Conservation (phyloP, 1,139 yeast species). For the Arxiozyma telluris region DNA sequence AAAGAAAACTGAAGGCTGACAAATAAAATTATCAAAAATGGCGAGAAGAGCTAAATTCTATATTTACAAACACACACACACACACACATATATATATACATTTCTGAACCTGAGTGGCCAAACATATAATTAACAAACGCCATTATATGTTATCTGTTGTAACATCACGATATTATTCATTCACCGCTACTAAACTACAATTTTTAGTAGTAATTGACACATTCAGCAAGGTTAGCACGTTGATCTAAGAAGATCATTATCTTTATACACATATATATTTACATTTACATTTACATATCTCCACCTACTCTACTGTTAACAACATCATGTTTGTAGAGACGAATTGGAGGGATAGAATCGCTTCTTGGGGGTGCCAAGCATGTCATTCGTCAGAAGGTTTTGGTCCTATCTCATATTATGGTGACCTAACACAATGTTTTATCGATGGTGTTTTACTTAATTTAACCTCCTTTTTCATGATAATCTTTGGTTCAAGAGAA, state of each 20-base stretch:
- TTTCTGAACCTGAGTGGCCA: background rate
- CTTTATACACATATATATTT: background rate
- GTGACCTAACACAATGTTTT: conserved; percentile 77
- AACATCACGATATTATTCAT: background rate
- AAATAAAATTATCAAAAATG: background rate
- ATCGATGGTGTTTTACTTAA: conserved; percentile 60
- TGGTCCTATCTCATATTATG: conserved; percentile 58
- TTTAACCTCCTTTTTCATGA: conserved; percentile 42
- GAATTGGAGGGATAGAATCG: background rate
- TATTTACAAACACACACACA: background rate
- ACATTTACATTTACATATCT: background rate
- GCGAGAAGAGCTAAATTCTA: background rate
- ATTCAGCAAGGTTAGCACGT: background rate
- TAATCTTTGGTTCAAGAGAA: conserved; percentile 43
- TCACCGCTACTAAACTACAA: too few species aligned
- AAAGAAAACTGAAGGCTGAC: background rate
- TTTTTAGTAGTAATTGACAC: background rate
- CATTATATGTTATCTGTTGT: too few species aligned
- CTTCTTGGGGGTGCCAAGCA: conserved; percentile 17
- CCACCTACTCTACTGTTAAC: too few species aligned
- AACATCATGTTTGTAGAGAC: background rate
- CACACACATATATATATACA: too few species aligned
- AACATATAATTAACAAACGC: background rate
- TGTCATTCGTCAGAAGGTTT: conserved; percentile 49
- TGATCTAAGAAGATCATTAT: too few species aligned